Base-by-base conservation (phyloP, 805 yeast species). In the Lipomyces mesembrius region DNA sequence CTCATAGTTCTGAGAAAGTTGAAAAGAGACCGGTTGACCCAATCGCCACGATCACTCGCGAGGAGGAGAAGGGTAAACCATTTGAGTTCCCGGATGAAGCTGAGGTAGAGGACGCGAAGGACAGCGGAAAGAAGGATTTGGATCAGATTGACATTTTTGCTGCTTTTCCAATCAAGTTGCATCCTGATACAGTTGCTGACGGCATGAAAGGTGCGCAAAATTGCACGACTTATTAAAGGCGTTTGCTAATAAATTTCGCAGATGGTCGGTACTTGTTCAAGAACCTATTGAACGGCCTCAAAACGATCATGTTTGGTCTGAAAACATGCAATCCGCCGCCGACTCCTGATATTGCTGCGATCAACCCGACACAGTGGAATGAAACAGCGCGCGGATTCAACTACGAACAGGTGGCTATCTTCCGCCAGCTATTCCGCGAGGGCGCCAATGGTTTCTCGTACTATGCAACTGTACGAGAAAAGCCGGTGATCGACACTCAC, bases 251-350 rank as follows among this genome's bases (percentile, higher is more conserved):
- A 52, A 49, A n/a, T 49, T 6, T 91, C 62, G 92, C 92, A 73
- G 97, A 93, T 75, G 94, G 97, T 0, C 85, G 96, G 56, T 91
- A 90, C 73, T 79, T 95, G 37, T 92, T 92, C 84, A 86, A 94
- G 71, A 92, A 97, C 3, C 80, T 96, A 62, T 86, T 95, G 88
- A 90, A 93, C 3, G 95, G 95, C 75, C 81, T 95, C 74, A 92
- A 93, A 76, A 91, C 97, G 0, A 90, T 92, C 55, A 89, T 94
- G 74, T 91, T 88, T 77, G 97, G 97, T 2, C 81, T 96, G 71
- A 92, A 92, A 75, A 87, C 88, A 61, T 92, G 97, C 76, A 94
- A 93, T 75, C 96, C 97, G 0, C 89, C 94, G 1, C 89, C 96
- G 0, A 60, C 70, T 9, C 75, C 79, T 14, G 81, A 82, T 11